Conservation (phyloP, 2,329 filamentous ascomycete species). For the Diaporthe citrichinensis region DNA sequence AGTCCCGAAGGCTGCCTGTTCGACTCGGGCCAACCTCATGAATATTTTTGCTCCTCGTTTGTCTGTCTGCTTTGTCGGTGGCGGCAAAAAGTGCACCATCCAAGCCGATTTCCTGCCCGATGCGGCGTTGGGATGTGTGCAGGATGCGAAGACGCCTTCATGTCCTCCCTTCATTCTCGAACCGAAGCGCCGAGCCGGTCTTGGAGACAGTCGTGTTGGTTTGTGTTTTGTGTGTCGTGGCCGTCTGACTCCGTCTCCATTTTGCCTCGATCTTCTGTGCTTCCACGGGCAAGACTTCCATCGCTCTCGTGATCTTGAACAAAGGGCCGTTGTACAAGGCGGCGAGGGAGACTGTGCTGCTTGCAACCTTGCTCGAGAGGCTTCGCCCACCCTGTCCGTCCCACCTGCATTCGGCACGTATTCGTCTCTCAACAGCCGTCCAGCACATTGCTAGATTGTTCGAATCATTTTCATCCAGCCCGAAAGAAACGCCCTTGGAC, state of each 20-base stretch:
- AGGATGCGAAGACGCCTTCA: neutral
- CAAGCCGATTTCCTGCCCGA: neutral
- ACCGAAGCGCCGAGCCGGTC: no score
- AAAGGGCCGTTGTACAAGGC: neutral
- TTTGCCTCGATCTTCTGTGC: neutral
- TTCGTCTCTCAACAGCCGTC: no score
- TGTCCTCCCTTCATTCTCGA: neutral
- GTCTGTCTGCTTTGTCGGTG: neutral
- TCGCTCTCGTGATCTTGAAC: neutral
- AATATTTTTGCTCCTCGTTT: neutral
- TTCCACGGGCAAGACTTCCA: neutral
- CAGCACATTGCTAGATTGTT: no score
- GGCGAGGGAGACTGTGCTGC: neutral
- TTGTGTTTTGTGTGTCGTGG: neutral
- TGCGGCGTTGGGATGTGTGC: neutral
- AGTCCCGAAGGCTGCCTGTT: constrained; percentile 21
- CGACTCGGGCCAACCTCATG: constrained; percentile 16
- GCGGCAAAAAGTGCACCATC: neutral
- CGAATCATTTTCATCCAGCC: no score
- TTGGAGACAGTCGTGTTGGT: neutral
- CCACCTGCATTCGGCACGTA: neutral
- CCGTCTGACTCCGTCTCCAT: neutral
- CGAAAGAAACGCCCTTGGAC: neutral
- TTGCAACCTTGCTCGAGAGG: neutral
- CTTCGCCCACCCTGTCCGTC: neutral